Evolutionary conservation across 2,329 filamentous ascomycete genomes (phyloP), one percentile per base, ranked within the genome.

Genomic region (Neonectria punicea): DNA sequence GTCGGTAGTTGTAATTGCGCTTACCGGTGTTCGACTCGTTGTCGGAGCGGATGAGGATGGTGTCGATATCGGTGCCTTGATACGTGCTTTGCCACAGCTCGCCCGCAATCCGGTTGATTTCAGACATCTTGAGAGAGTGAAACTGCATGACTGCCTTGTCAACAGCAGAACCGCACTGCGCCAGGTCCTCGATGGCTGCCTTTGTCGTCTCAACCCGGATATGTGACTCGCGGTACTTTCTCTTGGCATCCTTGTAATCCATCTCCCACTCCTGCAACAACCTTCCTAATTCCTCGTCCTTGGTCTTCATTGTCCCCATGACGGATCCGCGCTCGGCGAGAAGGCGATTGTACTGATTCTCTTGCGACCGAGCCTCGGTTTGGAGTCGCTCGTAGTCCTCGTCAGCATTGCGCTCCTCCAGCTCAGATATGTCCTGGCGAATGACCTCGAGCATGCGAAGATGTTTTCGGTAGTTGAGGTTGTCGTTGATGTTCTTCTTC

Each of bases 71-170:
- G 1, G 95, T 98, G 69, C 96, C 96, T 77, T 97, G 93, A 80
- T 99, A 99, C 1, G 96, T 98, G 75, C 90, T 92, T 80, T 93
- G 93, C 96, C 96, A 99, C n/a, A 99, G 87, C 78, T 99, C 96
- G 69, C 92, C 93, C 55, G 97, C 91, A 78, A 98, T 98, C 61
- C 90, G 88, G 80, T 99, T 99, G 78, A 99, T 95, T 78, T 99
- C 94, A 72, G 96, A 93, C 96, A 99, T 99, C 84, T 99, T 99
- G 76, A 97, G 83, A 32, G 91, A 87, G 82, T 99, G 96, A 76
- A 95, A 99, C 75, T 93, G 93, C 93, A 99, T 98, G 75, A 99
- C 97, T 51, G 96, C 97, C 76, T 96, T 93, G 83, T 98, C 95
- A 13, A 99, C 86, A 8, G 96, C 96, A 10, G 88, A 86, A 47